phyloP scores from a whole-genome alignment of 2,329 filamentous ascomycete species.

The Verticillium alfalfae region DNA sequence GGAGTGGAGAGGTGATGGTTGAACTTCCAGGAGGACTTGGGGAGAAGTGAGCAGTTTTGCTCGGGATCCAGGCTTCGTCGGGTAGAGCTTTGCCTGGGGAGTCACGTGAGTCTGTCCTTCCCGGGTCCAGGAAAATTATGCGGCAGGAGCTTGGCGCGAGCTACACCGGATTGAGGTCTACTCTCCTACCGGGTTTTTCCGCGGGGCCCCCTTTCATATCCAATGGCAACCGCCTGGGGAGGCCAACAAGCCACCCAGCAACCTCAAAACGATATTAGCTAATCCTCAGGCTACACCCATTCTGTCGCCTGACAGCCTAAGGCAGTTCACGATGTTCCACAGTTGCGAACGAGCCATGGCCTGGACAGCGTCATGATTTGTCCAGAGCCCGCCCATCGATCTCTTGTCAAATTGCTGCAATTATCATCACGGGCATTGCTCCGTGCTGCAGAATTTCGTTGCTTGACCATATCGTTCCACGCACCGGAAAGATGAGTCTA shows the following conservation, averaged over 20 bases:
- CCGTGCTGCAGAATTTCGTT: background rate
- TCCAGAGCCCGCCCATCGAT: background rate
- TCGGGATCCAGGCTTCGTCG: constrained; percentile 35
- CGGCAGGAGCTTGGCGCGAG: background rate
- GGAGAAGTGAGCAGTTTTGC: constrained; percentile 43
- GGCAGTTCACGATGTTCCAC: background rate
- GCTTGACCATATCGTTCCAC: background rate
- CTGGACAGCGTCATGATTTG: background rate
- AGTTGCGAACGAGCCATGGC: background rate
- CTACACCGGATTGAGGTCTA: background rate
- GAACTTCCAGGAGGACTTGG: constrained; percentile 43
- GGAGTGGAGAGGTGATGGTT: constrained; percentile 52
- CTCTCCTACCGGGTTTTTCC: background rate
- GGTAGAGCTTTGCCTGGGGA: constrained; percentile 33
- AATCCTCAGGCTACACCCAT: background rate
- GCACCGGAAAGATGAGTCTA: background rate
- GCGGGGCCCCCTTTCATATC: background rate
- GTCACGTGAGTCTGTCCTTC: constrained; percentile 27
- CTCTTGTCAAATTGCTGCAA: background rate
- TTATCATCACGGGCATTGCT: background rate
- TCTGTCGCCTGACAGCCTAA: background rate
- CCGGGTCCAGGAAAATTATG: constrained; percentile 2
- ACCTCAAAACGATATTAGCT: background rate
- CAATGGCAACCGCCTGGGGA: background rate
- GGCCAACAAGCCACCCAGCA: background rate